Percentiles rank a stretch among this genome's conserved stretches.
phyloP scores from a whole-genome alignment of 805 yeast species.

The Yamadazyma insecticola region DNA sequence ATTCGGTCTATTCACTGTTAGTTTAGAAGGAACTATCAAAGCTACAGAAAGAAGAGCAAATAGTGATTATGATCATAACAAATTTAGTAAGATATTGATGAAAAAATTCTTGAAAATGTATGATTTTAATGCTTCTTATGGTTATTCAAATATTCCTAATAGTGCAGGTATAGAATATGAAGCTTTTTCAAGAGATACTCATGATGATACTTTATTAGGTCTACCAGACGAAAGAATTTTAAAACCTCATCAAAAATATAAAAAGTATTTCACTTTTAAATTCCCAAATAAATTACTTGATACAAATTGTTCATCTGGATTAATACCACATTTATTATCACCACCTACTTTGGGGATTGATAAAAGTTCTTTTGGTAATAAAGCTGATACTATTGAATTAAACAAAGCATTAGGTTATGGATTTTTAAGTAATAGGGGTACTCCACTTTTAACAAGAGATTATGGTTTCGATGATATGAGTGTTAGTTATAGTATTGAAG shows the following conservation, averaged over 20 bases:
- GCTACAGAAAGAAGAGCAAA: conserved; percentile 19
- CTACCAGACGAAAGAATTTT: conserved; percentile 45
- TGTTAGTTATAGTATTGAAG: conserved; percentile 48
- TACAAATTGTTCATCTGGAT: conserved; percentile 44
- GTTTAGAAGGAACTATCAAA: conserved; percentile 45
- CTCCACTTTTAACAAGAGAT: conserved; percentile 51
- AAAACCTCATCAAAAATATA: conserved; percentile 46
- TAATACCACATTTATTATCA: conserved; percentile 34
- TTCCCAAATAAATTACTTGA: conserved; percentile 53
- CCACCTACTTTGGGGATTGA: conserved; percentile 43
- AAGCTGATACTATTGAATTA: conserved; percentile 29
- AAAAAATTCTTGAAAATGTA: conserved; percentile 57
- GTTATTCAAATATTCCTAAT: conserved; percentile 45
- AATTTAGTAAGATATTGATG: conserved; percentile 28
- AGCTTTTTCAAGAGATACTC: conserved; percentile 37
- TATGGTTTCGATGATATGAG: conserved; percentile 40
- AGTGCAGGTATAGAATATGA: conserved; percentile 46
- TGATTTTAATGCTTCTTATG: conserved; percentile 55
- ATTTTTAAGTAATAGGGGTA: conserved; percentile 43
- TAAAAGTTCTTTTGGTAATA: conserved; percentile 28
- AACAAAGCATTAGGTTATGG: conserved; percentile 53
- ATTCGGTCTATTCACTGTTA: conserved; percentile 42
- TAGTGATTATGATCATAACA: conserved; percentile 10
- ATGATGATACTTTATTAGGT: conserved; percentile 47
- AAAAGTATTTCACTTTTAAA: conserved; percentile 56